These are phyloP conservation scores for Aureobasidium leucospermi DNA, from an alignment of 2,329 filamentous ascomycete species.

Conservation along the genomic window DNA sequence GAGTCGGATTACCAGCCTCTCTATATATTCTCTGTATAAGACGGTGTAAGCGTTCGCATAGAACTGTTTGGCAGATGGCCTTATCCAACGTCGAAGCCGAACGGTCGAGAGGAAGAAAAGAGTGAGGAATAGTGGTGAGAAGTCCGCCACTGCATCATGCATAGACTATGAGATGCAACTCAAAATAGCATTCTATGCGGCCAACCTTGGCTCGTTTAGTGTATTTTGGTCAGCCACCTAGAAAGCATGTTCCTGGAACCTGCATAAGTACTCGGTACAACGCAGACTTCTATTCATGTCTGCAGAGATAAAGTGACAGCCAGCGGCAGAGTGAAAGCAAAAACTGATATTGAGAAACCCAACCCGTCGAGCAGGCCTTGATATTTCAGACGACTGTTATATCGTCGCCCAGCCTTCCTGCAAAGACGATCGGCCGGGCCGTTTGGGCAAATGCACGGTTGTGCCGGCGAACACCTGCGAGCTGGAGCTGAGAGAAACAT, in stretches of 20 bases:
- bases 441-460: constrained; percentile 8
- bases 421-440: constrained; percentile 11
- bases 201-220: constrained; percentile 2
- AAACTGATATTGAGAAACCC: neutral
- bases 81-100: constrained; percentile 6
- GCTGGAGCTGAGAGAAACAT: neutral
- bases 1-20: neutral
- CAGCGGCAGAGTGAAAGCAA: neutral
- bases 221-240: neutral
- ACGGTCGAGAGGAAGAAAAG: neutral
- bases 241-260: constrained; percentile 10
- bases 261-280: constrained; percentile 11
- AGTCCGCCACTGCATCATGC: constrained; percentile 11
- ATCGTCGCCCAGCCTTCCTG: constrained; percentile 5
- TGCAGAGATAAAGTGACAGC: neutral
- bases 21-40: neutral
- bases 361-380: neutral
- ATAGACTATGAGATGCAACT: constrained; percentile 13
- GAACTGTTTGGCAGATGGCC: neutral
- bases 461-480: neutral
- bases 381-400: neutral
- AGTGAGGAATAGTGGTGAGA: neutral
- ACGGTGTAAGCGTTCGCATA: neutral
- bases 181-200: constrained; percentile 1
- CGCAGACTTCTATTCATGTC: neutral